Conservation (phyloP, 2,329 filamentous ascomycete species). For the Penicillium sp. region DNA sequence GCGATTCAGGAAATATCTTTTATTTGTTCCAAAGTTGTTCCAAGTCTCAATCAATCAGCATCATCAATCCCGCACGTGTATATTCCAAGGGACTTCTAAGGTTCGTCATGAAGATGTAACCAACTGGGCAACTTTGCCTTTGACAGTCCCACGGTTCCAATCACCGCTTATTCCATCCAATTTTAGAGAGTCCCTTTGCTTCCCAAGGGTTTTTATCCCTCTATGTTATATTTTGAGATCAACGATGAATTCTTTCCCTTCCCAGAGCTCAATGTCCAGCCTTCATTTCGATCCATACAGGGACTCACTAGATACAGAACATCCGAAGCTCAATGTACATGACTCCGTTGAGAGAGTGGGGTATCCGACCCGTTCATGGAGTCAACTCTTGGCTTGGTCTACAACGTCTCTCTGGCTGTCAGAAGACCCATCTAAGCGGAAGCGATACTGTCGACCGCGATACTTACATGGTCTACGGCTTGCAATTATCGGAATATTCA, state of each 20-base stretch:
- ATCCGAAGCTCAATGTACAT: constrained; percentile 4
- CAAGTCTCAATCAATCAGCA: not conserved
- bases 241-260: constrained; percentile 4
- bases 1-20: constrained; percentile 19
- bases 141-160: constrained; percentile 5
- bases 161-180: constrained; percentile 6
- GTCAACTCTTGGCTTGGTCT: constrained; percentile 14
- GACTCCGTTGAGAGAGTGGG: constrained; percentile 12
- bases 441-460: constrained; percentile 14
- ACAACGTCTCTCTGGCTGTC: constrained; percentile 4
- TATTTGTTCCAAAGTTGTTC: not conserved
- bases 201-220: no score
- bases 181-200: no score
- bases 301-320: constrained; percentile 10
- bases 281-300: constrained; percentile 16
- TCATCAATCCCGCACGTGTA: not conserved
- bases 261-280: constrained; percentile 8
- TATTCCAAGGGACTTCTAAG: not conserved
- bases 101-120: not conserved
- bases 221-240: no score
- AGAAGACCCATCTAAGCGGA: constrained; percentile 7
- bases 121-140: not conserved
- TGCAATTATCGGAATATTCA: constrained; percentile 24
- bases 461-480: constrained; percentile 20
- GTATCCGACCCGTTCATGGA: constrained; percentile 14